Base-by-base conservation (phyloP, 306 rosid species). In the Lathyrus aphaca region DNA sequence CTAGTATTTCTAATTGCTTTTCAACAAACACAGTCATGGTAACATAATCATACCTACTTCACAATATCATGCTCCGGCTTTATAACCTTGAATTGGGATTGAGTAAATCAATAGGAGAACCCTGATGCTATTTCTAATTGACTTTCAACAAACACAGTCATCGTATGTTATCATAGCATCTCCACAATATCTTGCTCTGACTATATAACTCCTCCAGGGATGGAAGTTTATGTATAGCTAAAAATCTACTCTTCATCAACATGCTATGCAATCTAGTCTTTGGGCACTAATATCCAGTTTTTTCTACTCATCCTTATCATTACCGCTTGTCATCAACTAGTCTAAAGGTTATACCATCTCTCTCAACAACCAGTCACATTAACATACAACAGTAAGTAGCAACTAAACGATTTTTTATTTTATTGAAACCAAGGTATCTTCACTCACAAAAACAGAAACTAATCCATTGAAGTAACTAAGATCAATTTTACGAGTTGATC, bases 101-200 rank as follows among this genome's bases (percentile, higher is more conserved):
- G 38, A 0, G 1, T 18, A 65, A 9, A 57, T 30, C 42, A 45
- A 72, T 9, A 44, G 37, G 39, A 37, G 10, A 66, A 71, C 63
- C 50, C 55, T 9, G 49, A 10, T 46, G 5, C 32, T 29, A 29
- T 29, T 29, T 45, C 57, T 12, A 44, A 43, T 14, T 54, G 43
- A 30, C 35, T 60, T 51, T 76, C 51, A 14, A 23, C 18, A 19
- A 63, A 48, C 25, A 25, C n/a, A 35, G 7, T 35, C 59, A 37
- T n/a, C 2, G 3, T 10, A 35, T 46, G 55, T 30, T 69, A 45
- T 50, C 37, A 73, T 27, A 25, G 11, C 32, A 65, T 65, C 37
- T 66, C 70, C 65, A 44, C 35, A 71, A 6, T 59, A 64, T 49
- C 67, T 37, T 61, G 76, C 37, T 56, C 62, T 5, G 2, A 54